phyloP scores from a whole-genome alignment of 495 filamentous ascomycete species.

The Tricharina praecox region DNA sequence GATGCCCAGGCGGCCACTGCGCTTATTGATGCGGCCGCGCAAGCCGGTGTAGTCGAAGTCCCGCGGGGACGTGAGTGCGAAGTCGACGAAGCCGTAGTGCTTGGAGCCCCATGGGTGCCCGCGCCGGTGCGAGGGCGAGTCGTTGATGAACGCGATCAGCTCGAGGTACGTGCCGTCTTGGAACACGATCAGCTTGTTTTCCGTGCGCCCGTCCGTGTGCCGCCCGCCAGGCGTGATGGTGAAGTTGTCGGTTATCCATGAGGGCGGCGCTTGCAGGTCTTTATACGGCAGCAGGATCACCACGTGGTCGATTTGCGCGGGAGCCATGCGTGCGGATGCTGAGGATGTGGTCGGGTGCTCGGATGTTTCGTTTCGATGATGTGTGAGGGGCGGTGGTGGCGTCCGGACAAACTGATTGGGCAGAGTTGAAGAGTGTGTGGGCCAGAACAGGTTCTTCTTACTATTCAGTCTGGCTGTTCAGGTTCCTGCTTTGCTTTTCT shows the following conservation, averaged over 20 bases:
- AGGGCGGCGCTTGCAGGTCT: conserved; percentile 29
- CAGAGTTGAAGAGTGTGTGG: no score
- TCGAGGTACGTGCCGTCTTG: conserved; percentile 42
- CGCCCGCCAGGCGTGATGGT: conserved; percentile 38
- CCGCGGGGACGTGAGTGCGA: conserved; percentile 33
- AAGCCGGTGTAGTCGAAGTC: conserved; percentile 16
- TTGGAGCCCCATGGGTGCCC: conserved; percentile 37
- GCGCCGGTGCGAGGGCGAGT: conserved; percentile 28
- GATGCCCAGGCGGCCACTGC: conserved; percentile 23
- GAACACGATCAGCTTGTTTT: conserved; percentile 42
- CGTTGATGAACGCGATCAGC: conserved; percentile 41
- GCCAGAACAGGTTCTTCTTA: no score
- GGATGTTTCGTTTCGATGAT: no score
- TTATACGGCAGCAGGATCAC: conserved; percentile 37
- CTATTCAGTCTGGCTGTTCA: no score
- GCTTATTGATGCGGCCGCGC: conserved; percentile 23
- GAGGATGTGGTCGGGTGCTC: no score
- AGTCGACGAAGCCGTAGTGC: conserved; percentile 35
- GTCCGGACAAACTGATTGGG: no score
- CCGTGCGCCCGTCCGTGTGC: conserved; percentile 36
- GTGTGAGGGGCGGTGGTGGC: no score
- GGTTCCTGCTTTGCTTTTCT: no score
- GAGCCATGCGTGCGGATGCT: conserved; percentile 12
- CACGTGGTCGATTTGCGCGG: conserved; percentile 37
- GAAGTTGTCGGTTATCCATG: conserved; percentile 36